Conservation (phyloP, 208 protist genomes). For the Crithidia bombi region DNA sequence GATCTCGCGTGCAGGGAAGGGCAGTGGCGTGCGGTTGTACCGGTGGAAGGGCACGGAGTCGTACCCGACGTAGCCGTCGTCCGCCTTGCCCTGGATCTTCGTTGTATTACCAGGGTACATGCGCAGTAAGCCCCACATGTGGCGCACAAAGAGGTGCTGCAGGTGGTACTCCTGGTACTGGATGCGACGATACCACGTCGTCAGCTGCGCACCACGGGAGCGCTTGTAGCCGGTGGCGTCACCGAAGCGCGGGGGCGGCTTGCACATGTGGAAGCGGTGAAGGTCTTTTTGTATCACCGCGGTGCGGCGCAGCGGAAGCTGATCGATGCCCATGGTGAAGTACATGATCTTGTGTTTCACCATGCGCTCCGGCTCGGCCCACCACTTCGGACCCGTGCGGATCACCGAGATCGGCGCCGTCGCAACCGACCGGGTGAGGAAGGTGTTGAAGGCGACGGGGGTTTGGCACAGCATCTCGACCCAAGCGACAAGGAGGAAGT, state of each 20-base stretch:
- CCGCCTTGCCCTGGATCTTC: conserved; percentile 84
- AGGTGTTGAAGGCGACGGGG: conserved; percentile 64
- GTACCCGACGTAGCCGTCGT: conserved; percentile 89
- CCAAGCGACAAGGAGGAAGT: conserved; percentile 7
- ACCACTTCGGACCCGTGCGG: conserved; percentile 82
- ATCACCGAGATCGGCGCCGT: conserved; percentile 84
- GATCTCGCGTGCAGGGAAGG: conserved; percentile 85
- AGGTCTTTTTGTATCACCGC: conserved; percentile 85
- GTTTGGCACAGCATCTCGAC: conserved; percentile 52
- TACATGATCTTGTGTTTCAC: conserved; percentile 90
- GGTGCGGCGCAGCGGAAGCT: conserved; percentile 86
- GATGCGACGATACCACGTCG: conserved; percentile 88
- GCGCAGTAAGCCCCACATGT: conserved; percentile 84
- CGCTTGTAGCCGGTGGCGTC: conserved; percentile 90
- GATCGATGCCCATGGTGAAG: conserved; percentile 89
- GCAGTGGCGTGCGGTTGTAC: conserved; percentile 84
- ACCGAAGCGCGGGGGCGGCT: conserved; percentile 61
- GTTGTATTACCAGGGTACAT: conserved; percentile 88
- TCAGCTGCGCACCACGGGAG: conserved; percentile 71
- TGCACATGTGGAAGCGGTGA: conserved; percentile 83
- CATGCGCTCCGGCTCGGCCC: conserved; percentile 87
- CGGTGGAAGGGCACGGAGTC: conserved; percentile 84
- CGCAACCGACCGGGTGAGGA: conserved; percentile 75
- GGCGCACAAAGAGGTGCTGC: conserved; percentile 89
- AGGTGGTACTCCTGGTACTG: conserved; percentile 93